Base-by-base conservation (phyloP, 192 early-diverging fungal genomes). In the Rhizophagus clarus region DNA sequence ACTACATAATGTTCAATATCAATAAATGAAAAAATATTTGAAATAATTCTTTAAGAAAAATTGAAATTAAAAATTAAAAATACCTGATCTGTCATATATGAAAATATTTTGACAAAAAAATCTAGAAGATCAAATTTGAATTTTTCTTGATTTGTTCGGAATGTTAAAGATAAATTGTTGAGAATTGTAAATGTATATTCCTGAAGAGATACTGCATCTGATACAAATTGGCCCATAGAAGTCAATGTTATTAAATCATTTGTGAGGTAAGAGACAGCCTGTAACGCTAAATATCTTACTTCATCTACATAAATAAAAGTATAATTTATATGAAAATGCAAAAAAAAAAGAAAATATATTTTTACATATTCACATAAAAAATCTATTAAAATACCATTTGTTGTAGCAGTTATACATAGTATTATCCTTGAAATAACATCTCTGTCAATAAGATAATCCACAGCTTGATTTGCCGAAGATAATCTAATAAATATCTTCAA, bases 51-150 rank as follows among this genome's bases (percentile, higher is more conserved):
- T 20, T 61, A 31, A 70, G 32, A 60, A 60, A 11, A 28, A 70
- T n/a, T n/a, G 67, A 37, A 22, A 20, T 10, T 32, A 4, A 28
- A 29, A 20, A 51, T n/a, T 49, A 10, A 31, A 20, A 28, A 61
- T 74, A 82, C 81, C 76, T 82, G 40, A 8, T 51, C 72, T 7
- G 81, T 69, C 1, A 83, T 31, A 9, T 80, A 32, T 12, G 75
- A 72, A 26, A 84, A 64, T 4, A 85, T 68, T 1, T 63, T 12
- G n/a, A 61, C 69, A 68, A 87, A 74, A n/a, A 82, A 74, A 56
- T 82, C 31, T 22, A 87, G 63, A 28, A 81, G 56, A 15, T 79
- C 68, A 69, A 87, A 83, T 71, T 85, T 85, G n/a, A 85, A 29
- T 40, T 62, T 61, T 66, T 82, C 80, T 51, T 87, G 86, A 61